Evolutionary conservation across 805 yeast genomes (phyloP).

Genomic region (Dipodascus albidus): DNA sequence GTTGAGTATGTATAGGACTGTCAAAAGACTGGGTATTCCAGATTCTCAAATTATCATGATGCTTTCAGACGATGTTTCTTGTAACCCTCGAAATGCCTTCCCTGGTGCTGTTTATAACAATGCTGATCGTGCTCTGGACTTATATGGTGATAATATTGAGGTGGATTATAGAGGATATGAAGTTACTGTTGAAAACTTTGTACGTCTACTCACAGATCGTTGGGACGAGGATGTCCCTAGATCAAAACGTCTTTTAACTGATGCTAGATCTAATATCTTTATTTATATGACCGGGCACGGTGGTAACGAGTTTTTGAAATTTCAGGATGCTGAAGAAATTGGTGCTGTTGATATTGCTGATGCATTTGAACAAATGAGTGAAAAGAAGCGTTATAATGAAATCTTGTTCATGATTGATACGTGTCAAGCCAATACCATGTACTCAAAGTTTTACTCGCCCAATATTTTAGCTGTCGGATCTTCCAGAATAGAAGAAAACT

Average conservation of each 20-base stretch:
- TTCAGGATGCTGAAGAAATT: slow-evolving; percentile 97
- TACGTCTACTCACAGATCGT: slow-evolving; percentile 85
- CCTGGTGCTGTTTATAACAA: slow-evolving; percentile 95
- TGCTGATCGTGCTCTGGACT: slow-evolving; percentile 80
- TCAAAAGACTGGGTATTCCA: slow-evolving; percentile 91
- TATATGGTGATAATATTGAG: slow-evolving; percentile 89
- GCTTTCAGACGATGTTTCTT: slow-evolving; percentile 95
- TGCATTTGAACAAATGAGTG: slow-evolving; percentile 95
- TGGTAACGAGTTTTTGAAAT: slow-evolving; percentile 92
- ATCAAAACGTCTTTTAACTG: slow-evolving; percentile 80
- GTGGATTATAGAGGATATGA: slow-evolving; percentile 97
- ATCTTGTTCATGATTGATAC: slow-evolving; percentile 97
- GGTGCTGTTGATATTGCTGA: slow-evolving; percentile 93
- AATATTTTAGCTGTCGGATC: slow-evolving; percentile 90
- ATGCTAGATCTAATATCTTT: slow-evolving; percentile 87
- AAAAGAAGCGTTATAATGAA: slow-evolving; percentile 89
- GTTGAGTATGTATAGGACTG: slow-evolving; percentile 87
- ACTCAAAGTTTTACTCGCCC: slow-evolving; percentile 82
- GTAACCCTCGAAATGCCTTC: slow-evolving; percentile 90
- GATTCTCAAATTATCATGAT: slow-evolving; percentile 93
- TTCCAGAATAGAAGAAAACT: slow-evolving; percentile 73
- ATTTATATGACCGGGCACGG: slow-evolving; percentile 98
- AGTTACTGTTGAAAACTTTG: slow-evolving; percentile 93
- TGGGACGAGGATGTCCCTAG: slow-evolving; percentile 94
- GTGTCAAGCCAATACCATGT: slow-evolving; percentile 98